Percentiles rank a stretch among this genome's conserved stretches.
Conservation (phyloP, 495 filamentous ascomycete species). For the Podospora conica region DNA sequence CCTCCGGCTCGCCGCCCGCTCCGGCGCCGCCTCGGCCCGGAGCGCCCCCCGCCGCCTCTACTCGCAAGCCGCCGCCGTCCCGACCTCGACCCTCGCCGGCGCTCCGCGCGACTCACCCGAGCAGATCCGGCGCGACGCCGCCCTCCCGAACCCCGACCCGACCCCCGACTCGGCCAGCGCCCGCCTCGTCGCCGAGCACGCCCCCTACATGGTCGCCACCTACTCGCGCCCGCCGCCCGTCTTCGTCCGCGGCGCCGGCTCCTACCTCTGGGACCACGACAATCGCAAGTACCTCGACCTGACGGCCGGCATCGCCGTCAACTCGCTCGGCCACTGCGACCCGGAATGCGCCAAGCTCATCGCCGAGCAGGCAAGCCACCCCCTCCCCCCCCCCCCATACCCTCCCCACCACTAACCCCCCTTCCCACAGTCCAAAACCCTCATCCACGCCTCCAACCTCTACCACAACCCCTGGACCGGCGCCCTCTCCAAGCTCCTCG, state of each 20-base stretch:
- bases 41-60: constrained; percentile 17
- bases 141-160: constrained; percentile 72
- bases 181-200: constrained; percentile 63
- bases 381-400: neutral
- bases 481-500: constrained; percentile 74
- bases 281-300: constrained; percentile 87
- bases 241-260: constrained; percentile 81
- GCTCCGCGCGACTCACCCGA: constrained; percentile 1
- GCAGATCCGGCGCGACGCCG: constrained; percentile 51
- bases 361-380: constrained; percentile 59
- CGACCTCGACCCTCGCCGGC: constrained; percentile 20
- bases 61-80: constrained; percentile 22
- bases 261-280: constrained; percentile 84
- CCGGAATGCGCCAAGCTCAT: constrained; percentile 59
- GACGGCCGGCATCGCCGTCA: constrained; percentile 94
- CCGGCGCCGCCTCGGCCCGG: constrained; percentile 6
- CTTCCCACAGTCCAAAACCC: constrained; percentile 53
- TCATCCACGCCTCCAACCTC: constrained; percentile 88
- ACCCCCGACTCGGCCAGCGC: constrained; percentile 66
- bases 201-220: constrained; percentile 87
- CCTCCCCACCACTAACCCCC: constrained; percentile 2
- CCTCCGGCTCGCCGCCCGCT: constrained; percentile 23
- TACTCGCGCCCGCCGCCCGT: constrained; percentile 88
- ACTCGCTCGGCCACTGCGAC: constrained; percentile 83
- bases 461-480: constrained; percentile 96